Evolutionary conservation across 2,329 filamentous ascomycete genomes (phyloP), one percentile per base, ranked within the genome.

Genomic region (Cadophora gregata): DNA sequence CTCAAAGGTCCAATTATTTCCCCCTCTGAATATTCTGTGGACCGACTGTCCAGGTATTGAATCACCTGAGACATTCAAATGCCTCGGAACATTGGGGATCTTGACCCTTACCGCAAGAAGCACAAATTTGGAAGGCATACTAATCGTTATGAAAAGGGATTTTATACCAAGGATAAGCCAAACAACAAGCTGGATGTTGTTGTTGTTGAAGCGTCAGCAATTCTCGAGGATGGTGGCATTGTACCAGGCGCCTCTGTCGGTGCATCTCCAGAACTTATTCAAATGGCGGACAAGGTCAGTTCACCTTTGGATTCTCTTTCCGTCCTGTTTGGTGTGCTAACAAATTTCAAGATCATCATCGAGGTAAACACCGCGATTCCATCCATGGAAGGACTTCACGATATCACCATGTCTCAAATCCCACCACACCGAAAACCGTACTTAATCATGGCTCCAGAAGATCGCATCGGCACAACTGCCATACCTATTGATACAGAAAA

Each of bases 291-390:
- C 78, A 97, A 97, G 83, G 85, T 86, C 75, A 38, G 71, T 27
- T 27, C 19, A 16, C 24, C 27, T 2, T 33, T 33, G 6, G 1
- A 14, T 3, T 53, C 16, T 53, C 10, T 36, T 29, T 42, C 58
- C 19, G 42, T 53, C 47, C 7, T 21, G 12, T 9, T 42, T 38
- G 3, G 12, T n/a, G 4, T 47, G 21, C 45, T 61, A n/a, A 61
- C 27, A 36, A 50, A 16, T 61, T 59, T 2, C 10, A 31, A 84
- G 86, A 88, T 97, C 80, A 93, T 97, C 76, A 92, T 97, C 76
- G 93, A 97, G 81, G 91, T 97, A 80, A 97, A 97, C 83, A 97
- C 93, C 0, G 83, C 93, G 1, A 87, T 92, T 60, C 93, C 93
- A 5, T 93, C 88, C 51, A 94, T 97, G 75, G 90, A 96, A 78